These are phyloP conservation scores for Ceratocystis ficicola DNA, from an alignment of 2,329 filamentous ascomycete genomes.

Conservation along the genomic window DNA sequence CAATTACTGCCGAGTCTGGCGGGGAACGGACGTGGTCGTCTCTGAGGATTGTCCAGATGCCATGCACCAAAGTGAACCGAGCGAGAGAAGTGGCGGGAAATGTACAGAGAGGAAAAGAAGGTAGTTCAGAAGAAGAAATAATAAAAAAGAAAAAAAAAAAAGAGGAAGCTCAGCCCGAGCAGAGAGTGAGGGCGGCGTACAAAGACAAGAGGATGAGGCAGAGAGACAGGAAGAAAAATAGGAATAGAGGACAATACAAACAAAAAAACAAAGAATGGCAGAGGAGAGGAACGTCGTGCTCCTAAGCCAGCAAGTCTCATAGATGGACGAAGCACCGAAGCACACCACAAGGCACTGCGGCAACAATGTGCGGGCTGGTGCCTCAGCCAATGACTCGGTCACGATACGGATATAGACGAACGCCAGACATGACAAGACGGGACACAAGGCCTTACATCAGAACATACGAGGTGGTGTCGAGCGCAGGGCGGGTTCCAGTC, in stretches of 20 bases:
- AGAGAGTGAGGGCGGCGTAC: not conserved
- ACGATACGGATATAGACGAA: too few species aligned
- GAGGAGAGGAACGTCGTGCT: not conserved
- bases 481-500: not conserved
- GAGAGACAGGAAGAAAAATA: constrained; percentile 1
- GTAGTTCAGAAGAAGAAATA: not conserved
- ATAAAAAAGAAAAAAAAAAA: not conserved
- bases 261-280: too few species aligned
- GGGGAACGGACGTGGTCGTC: too few species aligned
- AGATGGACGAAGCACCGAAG: too few species aligned
- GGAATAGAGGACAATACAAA: not conserved
- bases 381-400: too few species aligned
- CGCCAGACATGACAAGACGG: not conserved
- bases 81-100: not conserved
- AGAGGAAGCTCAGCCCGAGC: not conserved
- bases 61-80: not conserved
- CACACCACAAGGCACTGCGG: too few species aligned
- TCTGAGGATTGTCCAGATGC: not conserved
- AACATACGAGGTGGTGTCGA: not conserved
- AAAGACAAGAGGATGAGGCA: not conserved
- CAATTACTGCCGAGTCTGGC: not conserved
- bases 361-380: too few species aligned
- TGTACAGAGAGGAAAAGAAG: not conserved
- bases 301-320: too few species aligned
- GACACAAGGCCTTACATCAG: not conserved